Evolutionary conservation across 331 rosid genomes (phyloP).

Genomic region (Malus hybrid): DNA sequence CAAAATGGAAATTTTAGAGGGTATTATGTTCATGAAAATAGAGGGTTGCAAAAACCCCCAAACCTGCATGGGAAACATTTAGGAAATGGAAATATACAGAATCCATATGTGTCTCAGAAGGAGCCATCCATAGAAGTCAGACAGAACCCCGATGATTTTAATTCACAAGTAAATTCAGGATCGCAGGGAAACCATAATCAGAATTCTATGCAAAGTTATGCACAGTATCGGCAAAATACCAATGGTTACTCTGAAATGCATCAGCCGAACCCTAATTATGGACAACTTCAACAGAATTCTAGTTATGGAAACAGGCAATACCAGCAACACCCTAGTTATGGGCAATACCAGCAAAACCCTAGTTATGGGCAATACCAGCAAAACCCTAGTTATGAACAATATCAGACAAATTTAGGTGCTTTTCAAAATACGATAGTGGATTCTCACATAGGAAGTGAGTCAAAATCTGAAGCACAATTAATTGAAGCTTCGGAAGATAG

Average conservation of each 20-base stretch:
- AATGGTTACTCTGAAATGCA: too few species aligned
- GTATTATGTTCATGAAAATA: not conserved
- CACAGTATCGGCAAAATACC: too few species aligned
- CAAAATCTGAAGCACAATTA: conserved; percentile 13
- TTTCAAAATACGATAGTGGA: conserved; percentile 15
- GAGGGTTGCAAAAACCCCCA: not conserved
- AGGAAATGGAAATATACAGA: conserved; percentile 6
- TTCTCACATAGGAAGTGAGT: conserved; percentile 24
- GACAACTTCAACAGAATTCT: conserved; percentile 27
- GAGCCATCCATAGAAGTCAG: conserved; percentile 14
- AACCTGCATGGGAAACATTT: not conserved
- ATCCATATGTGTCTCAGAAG: conserved; percentile 1
- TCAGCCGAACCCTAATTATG: conserved; percentile 26
- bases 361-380: not conserved
- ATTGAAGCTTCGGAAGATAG: conserved; percentile 15
- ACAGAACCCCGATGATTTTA: conserved; percentile 15
- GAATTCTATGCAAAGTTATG: not conserved
- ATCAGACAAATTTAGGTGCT: conserved; percentile 10
- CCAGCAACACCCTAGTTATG: not conserved
- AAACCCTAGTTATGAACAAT: not conserved
- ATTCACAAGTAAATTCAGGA: conserved; percentile 24
- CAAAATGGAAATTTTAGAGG: conserved; percentile 9
- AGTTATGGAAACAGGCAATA: not conserved
- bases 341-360: not conserved
- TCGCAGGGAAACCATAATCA: conserved; percentile 16